A percentile compares a stretch with the other conserved stretches of the same genome.
phyloP scores from a whole-genome alignment of 139 green algal species.

The Picochlorum sp. region DNA sequence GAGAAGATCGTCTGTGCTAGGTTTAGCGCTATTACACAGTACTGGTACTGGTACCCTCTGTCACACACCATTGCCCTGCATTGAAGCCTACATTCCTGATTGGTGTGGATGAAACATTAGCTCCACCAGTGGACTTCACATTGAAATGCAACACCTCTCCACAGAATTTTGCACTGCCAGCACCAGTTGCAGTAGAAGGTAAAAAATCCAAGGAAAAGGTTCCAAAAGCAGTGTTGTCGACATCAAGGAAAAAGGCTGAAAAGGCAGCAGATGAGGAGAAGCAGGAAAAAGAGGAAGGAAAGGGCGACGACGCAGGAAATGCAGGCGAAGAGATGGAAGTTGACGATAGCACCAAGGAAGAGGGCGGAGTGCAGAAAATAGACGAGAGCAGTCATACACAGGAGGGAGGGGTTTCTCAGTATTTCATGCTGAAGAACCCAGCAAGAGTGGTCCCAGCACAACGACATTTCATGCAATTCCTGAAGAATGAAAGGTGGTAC shows the following conservation, averaged over 20 bases:
- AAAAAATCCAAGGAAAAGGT: constrained; percentile 52
- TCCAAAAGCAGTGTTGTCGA: constrained; percentile 90
- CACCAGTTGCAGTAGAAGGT: constrained; percentile 47
- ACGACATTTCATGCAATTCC: constrained; percentile 46
- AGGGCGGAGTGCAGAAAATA: constrained; percentile 7
- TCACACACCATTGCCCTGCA: constrained; percentile 82
- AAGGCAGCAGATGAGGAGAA: constrained; percentile 66
- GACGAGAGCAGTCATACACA: constrained; percentile 15
- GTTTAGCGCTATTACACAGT: constrained; percentile 91
- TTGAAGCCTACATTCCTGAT: constrained; percentile 84
- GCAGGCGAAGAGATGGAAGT: constrained; percentile 7
- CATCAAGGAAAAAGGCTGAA: constrained; percentile 74
- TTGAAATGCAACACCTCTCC: constrained; percentile 32
- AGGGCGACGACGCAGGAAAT: constrained; percentile 2
- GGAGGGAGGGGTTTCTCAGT: constrained; percentile 36
- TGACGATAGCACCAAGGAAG: constrained; percentile 3
- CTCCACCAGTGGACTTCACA: constrained; percentile 23
- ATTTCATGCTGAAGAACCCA: constrained; percentile 70
- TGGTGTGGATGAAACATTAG: constrained; percentile 60
- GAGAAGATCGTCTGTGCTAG: constrained; percentile 76
- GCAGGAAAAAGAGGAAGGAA: constrained; percentile 30
- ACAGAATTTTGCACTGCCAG: constrained; percentile 82
- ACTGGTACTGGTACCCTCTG: constrained; percentile 98
- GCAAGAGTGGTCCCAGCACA: constrained; percentile 75
- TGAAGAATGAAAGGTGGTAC: constrained; percentile 17